A percentile compares a stretch with the other conserved stretches of the same genome.
Evolutionary conservation across 2,329 filamentous ascomycete genomes (phyloP).

Genomic region (Arthrocladium fulminans): DNA sequence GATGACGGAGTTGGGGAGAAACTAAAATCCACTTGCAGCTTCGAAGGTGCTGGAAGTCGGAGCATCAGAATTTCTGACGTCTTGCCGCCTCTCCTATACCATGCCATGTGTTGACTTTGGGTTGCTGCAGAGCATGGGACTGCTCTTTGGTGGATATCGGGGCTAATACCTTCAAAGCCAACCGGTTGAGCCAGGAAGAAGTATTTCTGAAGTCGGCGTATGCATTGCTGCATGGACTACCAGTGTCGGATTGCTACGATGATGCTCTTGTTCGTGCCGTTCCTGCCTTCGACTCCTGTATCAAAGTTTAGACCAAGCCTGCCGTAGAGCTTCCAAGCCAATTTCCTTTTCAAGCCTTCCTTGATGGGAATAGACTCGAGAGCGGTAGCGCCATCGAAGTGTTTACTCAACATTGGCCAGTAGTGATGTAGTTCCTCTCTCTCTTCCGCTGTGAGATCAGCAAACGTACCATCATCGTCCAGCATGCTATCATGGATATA

Average conservation of each 20-base stretch:
- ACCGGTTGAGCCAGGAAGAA: not conserved
- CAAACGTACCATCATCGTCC: not conserved
- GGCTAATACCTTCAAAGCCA: too few relatives aligned
- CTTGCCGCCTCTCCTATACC: too few relatives aligned
- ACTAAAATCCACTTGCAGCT: too few relatives aligned
- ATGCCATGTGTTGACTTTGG: too few relatives aligned
- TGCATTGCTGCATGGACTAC: constrained; percentile 6
- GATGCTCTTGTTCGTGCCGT: constrained; percentile 16
- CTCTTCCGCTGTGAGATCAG: constrained; percentile 30
- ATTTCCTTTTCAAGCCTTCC: constrained; percentile 76
- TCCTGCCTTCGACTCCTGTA: constrained; percentile 16
- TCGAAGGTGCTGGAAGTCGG: too few relatives aligned
- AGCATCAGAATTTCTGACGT: too few relatives aligned
- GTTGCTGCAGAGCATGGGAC: too few relatives aligned
- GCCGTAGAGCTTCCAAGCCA: constrained; percentile 43
- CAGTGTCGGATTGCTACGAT: constrained; percentile 19
- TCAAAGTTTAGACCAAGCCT: constrained; percentile 53
- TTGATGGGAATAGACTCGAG: constrained; percentile 79
- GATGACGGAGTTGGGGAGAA: not conserved
- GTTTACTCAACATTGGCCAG: constrained; percentile 69
- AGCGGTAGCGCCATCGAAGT: constrained; percentile 77
- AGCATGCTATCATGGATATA: constrained; percentile 26
- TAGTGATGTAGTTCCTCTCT: constrained; percentile 48
- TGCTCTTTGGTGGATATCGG: too few relatives aligned
- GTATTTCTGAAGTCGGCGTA: not conserved